Base-by-base conservation (phyloP, 73 alveolate species). In the Paramecium caudatum region DNA sequence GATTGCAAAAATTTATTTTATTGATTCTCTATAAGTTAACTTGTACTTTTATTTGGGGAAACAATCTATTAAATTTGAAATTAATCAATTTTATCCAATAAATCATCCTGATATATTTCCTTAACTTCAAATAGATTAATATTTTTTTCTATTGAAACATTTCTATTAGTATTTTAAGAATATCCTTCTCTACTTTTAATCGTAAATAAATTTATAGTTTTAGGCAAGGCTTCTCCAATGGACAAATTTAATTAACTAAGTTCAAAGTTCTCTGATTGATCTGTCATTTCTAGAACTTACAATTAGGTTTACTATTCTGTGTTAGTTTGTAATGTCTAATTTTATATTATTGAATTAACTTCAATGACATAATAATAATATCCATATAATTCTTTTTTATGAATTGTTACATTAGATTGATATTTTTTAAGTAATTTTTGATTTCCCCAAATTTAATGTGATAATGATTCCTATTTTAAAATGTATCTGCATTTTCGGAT, bases 141-240 rank as follows among this genome's bases (percentile, higher is more conserved):
- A 55, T 55, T 55, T 55, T 55, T 55, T 27, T 55, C 30, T 55
- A n/a, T n/a, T n/a, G n/a, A n/a, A n/a, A n/a, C n/a, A n/a, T 55
- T 16, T 9, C 4, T 55, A 12, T 55, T 12, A 55, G 2, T 55
- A 8, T 23, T 55, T 23, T 55, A 37, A 10, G 45, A 55, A 55
- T 55, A 55, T 8, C 80, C 80, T 55, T 55, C 80, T 55, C 80
- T 55, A 23, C 80, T 55, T 55, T 55, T 27, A 55, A 55, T 23
- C 1, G 80, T 27, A 10, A 55, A 10, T 23, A 27, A 55, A 55
- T 55, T 55, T 8, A 55, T 55, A 27, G 80, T 55, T 55, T 21
- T 43, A 10, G 80, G 80, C 16, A 27, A 23, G 9, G 80, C 80
- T 21, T 55, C 80, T 55, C 30, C 80, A 4, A 55, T 10, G 12